phyloP scores from a whole-genome alignment of 495 filamentous ascomycete species.

The Thermochaetoides thermophila region DNA sequence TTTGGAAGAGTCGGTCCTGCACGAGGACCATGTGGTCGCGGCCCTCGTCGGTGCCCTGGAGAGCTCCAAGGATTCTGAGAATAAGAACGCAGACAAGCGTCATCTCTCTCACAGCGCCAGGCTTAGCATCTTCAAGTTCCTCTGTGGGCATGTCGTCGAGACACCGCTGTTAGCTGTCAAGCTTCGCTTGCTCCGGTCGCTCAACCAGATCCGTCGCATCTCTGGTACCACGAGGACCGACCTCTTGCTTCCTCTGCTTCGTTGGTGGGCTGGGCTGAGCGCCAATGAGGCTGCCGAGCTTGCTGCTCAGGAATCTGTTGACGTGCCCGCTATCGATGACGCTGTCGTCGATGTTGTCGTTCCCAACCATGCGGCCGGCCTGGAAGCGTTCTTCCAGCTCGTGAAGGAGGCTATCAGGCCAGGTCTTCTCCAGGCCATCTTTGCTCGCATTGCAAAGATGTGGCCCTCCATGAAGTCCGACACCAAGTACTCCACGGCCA shows the following conservation, averaged over 20 bases:
- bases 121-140: slow-evolving; percentile 51
- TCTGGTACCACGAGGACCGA: slow-evolving; percentile 50
- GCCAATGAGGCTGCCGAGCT: slow-evolving; percentile 20
- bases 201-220: slow-evolving; percentile 57
- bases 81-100: slow-evolving; percentile 31
- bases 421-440: slow-evolving; percentile 42
- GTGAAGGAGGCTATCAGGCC: slow-evolving; percentile 36
- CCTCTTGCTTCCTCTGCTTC: slow-evolving; percentile 52
- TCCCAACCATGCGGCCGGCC: slow-evolving; percentile 50
- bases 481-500: slow-evolving; percentile 40
- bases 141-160: slow-evolving; percentile 54
- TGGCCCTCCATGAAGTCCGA: slow-evolving; percentile 60
- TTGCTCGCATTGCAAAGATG: slow-evolving; percentile 47
- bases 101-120: slow-evolving; percentile 50
- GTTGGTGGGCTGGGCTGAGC: slow-evolving; percentile 43
- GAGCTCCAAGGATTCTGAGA: slow-evolving; percentile 19
- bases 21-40: slow-evolving; percentile 46
- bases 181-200: slow-evolving; percentile 47
- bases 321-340: slow-evolving; percentile 40
- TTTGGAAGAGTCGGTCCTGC: slow-evolving; percentile 71
- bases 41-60: slow-evolving; percentile 44
- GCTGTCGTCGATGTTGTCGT: slow-evolving; percentile 46
- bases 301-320: slow-evolving; percentile 43
- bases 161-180: slow-evolving; percentile 56
- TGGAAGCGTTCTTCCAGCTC: slow-evolving; percentile 42